Evolutionary conservation across 2,329 filamentous ascomycete species (phyloP), one percentile per base, ranked within the genome.

Genomic region (Alternaria brassicicola): DNA sequence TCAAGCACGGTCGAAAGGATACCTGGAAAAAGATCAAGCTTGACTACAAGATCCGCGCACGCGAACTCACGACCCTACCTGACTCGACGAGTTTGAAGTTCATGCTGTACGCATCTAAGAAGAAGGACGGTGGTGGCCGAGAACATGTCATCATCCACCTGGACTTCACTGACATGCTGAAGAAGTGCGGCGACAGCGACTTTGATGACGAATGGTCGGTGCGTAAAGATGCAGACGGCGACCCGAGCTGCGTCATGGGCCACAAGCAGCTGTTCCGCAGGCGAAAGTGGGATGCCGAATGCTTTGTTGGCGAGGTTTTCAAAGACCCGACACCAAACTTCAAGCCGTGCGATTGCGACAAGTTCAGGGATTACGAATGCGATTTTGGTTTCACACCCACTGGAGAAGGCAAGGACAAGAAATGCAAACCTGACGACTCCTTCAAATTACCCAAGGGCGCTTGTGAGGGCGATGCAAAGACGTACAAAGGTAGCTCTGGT

Each of bases 71-170:
- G 0, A 98, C 95, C 0, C 93, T 92, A 0, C 91, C 91, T 30
- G 95, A 98, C 72, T 96, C 95, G 2, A 96, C 94, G 3, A 96
- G 91, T 69, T 84, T 96, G 52, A 97, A 96, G 72, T 98, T 99
- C 70, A 75, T 97, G 28, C 82, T 98, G 25, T 83, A 93, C 53
- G 93, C 87, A 12, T 67, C 28, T 70, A 81, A 67, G 78, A 67
- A 68, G 46, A 70, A 69, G 23, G 61, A 68, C 6, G 68, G 84
- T 63, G 82, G 85, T 23, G 79, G 82, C 50, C 83, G 82, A 36
- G 78, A 85, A 55, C 88, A 85, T 71, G 82, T 88, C 58, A 82
- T 93, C 53, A 87, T 94, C 66, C 85, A 90, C 26, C 84, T 99
- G 57, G 90, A 98, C 74, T 99, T 99, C 68, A 86, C 87, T 9